Conservation (phyloP, 83 land plant genomes). For the Picea engelmannii region DNA sequence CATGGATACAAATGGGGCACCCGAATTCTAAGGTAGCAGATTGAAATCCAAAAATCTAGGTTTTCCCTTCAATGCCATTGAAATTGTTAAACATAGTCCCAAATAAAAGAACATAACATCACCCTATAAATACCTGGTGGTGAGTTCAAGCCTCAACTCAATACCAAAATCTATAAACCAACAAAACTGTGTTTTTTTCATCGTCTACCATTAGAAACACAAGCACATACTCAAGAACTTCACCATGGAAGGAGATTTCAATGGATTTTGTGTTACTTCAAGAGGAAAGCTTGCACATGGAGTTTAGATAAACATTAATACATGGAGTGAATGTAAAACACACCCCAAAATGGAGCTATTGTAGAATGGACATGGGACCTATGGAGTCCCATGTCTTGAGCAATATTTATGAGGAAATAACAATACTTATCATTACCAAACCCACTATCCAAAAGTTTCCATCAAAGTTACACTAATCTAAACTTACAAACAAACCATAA, state of each 20-base stretch:
- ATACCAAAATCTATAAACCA: conserved; percentile 86
- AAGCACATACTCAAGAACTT: conserved; percentile 78
- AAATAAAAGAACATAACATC: conserved; percentile 81
- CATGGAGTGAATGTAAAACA: too few relatives aligned
- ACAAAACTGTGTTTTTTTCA: conserved; percentile 79
- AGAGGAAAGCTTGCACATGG: background rate
- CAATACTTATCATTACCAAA: too few relatives aligned
- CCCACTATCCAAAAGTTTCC: too few relatives aligned
- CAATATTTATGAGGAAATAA: too few relatives aligned
- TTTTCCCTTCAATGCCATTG: conserved; percentile 73
- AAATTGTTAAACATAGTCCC: conserved; percentile 47
- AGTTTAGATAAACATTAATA: background rate
- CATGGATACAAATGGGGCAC: conserved; percentile 72
- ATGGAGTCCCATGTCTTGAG: too few relatives aligned
- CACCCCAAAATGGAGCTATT: too few relatives aligned
- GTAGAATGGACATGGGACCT: too few relatives aligned
- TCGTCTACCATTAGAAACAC: conserved; percentile 53
- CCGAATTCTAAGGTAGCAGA: conserved; percentile 77
- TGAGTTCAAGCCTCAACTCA: conserved; percentile 66
- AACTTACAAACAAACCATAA: too few relatives aligned
- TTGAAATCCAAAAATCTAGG: conserved; percentile 87
- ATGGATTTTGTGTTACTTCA: background rate
- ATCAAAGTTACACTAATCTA: too few relatives aligned
- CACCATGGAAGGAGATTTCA: conserved; percentile 43
- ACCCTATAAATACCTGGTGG: conserved; percentile 67